These are phyloP conservation scores for Breviolum minutum DNA, from an alignment of 73 alveolate genomes.

Conservation along the genomic window DNA sequence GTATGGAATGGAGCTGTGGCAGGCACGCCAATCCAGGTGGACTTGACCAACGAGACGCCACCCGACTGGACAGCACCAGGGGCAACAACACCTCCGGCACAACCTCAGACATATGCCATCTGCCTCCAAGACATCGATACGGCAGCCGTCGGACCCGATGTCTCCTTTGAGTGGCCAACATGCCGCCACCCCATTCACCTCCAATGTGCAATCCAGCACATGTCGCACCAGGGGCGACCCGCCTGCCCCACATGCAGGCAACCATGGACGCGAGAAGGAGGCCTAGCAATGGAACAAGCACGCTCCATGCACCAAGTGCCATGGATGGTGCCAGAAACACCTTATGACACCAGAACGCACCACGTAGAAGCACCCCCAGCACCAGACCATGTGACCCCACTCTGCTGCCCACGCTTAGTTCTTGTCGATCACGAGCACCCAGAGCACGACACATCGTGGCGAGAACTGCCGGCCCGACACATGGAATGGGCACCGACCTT, in stretches of 20 bases:
- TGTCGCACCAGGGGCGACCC: neutral
- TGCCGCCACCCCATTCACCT: neutral
- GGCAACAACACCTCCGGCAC: neutral
- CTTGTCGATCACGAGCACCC: neutral
- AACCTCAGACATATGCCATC: neutral
- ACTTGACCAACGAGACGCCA: neutral
- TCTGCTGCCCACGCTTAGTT: neutral
- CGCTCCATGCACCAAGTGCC: neutral
- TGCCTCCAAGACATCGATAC: neutral
- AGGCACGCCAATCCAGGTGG: neutral
- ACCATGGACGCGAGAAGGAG: neutral
- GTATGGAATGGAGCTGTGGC: too few relatives aligned
- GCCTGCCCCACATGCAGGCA: conserved; percentile 12
- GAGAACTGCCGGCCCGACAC: conserved; percentile 35
- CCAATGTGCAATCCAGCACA: neutral
- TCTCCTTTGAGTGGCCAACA: neutral
- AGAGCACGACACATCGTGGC: conserved; percentile 1
- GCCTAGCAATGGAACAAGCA: neutral
- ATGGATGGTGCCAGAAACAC: neutral
- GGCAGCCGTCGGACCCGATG: neutral
- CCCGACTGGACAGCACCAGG: neutral
- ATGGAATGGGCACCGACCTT: conserved; percentile 35
- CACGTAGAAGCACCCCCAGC: neutral
- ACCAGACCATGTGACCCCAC: neutral
- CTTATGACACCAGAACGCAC: neutral